Percentiles rank a stretch among this genome's conserved stretches.
Evolutionary conservation across 2,329 filamentous ascomycete genomes (phyloP).

Genomic region (Fusarium kyushuense): DNA sequence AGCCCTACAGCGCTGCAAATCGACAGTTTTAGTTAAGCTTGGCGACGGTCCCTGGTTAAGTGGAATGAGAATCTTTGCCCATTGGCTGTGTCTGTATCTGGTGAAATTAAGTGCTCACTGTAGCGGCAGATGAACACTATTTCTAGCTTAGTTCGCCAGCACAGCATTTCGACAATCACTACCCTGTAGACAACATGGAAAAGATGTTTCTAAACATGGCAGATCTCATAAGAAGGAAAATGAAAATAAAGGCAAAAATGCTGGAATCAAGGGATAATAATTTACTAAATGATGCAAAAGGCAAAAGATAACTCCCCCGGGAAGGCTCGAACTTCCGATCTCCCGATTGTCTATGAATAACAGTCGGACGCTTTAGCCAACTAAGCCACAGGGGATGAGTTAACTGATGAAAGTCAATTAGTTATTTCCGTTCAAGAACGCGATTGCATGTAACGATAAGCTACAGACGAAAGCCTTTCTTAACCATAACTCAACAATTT

Average conservation of each 20-base stretch:
- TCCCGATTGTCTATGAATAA: conserved; percentile 47
- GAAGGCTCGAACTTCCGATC: conserved; percentile 50
- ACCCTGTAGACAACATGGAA: too few relatives aligned
- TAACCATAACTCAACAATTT: background rate
- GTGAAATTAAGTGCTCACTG: background rate
- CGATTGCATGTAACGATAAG: accelerated
- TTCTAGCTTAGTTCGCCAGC: conserved; percentile 23
- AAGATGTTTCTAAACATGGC: too few relatives aligned
- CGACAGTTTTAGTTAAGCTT: conserved; percentile 30
- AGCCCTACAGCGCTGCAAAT: conserved; percentile 39
- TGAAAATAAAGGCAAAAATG: background rate
- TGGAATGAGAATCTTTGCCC: background rate
- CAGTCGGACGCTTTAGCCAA: conserved; percentile 46
- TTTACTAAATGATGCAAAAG: accelerated
- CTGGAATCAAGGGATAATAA: too few relatives aligned
- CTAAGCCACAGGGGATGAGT: conserved; percentile 44
- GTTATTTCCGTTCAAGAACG: accelerated
- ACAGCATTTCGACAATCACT: background rate
- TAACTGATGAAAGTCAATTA: background rate
- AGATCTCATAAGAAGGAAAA: background rate
- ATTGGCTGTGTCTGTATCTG: background rate
- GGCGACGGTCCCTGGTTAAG: conserved; percentile 4
- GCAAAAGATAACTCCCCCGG: conserved; percentile 42
- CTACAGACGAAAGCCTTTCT: background rate
- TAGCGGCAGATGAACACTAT: conserved; percentile 21